A percentile compares a stretch with the other conserved stretches of the same genome.
Conservation (phyloP, 108 stramenopile species). For the Pseudonitzschia multiseries region DNA sequence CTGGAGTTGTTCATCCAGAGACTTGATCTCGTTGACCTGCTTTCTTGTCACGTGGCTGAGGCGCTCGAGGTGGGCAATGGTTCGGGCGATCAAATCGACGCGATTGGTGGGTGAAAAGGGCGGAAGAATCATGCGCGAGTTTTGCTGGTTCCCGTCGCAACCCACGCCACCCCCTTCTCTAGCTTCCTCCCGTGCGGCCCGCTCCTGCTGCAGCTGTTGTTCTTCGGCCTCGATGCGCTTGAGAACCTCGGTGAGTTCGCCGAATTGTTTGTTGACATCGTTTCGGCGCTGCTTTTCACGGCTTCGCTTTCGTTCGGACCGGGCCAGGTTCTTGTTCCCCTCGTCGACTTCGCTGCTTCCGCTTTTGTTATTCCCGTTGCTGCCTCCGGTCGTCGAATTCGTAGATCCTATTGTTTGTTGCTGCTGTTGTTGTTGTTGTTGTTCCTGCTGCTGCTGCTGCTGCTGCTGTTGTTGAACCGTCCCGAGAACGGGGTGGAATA, state of each 20-base stretch:
- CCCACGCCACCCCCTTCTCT: neutral
- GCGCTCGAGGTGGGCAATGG: conserved; percentile 55
- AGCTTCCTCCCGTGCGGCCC: neutral
- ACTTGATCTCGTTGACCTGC: conserved; percentile 46
- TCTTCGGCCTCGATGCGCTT: conserved; percentile 64
- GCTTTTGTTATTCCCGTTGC: neutral
- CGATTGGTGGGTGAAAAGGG: conserved; percentile 69
- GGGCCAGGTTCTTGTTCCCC: conserved; percentile 42
- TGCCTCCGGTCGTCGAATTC: neutral
- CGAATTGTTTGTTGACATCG: conserved; percentile 78
- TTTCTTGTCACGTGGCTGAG: conserved; percentile 37
- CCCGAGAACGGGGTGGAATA: neutral
- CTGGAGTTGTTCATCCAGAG: conserved; percentile 55
- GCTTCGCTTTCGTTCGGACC: conserved; percentile 76
- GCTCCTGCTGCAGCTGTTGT: conserved; percentile 13
- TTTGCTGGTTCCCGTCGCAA: neutral
- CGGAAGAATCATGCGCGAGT: neutral
- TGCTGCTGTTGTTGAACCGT: neutral
- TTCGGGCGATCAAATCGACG: conserved; percentile 79
- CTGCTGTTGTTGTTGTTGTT: no score
- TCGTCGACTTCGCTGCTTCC: conserved; percentile 15
- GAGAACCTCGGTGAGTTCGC: conserved; percentile 63
- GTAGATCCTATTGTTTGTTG: no score
- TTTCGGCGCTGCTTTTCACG: conserved; percentile 79
- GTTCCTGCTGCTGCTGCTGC: no score